Evolutionary conservation across 2,329 filamentous ascomycete species (phyloP), one percentile per base, ranked within the genome.

Genomic region (Fusarium anguioides): DNA sequence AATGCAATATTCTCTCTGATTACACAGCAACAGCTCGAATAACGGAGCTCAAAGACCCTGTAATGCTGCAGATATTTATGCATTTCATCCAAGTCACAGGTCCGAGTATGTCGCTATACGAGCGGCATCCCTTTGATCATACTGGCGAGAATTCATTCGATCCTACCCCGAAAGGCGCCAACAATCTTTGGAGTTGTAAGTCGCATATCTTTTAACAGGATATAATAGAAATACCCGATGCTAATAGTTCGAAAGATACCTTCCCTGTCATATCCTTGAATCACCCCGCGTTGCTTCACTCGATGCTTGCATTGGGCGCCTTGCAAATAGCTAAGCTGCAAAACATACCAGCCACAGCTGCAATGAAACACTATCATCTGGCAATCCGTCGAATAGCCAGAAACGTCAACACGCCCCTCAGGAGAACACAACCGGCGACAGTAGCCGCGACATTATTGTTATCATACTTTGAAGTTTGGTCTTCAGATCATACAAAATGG

Each of bases 401-500:
- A 69, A 91, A 91, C 45, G 90, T 98, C 26, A 87, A 87, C 44
- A 86, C 91, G 24, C 83, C 88, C 0, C 84, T 83, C 42, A 88
- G 89, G 71, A 88, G 94, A 51, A 88, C 89, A 10, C 89, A 93
- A 55, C 87, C 93, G 10, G 89, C 92, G 2, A 97, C 94, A 0
- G 81, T 98, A n/a, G 95, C 94, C 9, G 94, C 94, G 4, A 94
- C 93, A 0, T 82, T 97, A 33, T 81, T 98, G 9, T 84, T 99
- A 9, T 93, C 90, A 0, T 98, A 94, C 76, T 98, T 97, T 73
- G 96, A 98, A 76, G 92, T 97, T 18, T 96, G 95, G 89, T 91
- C 91, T 33, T 95, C 94, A 21, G 95, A 99, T 69, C 95, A 98
- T 72, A 89, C 91, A 54, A 97, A 97, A 76, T 99, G 96, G 96